Percentiles rank a stretch among this genome's conserved stretches.
phyloP scores from a whole-genome alignment of 2,329 filamentous ascomycete genomes.

The Metarhizium album region DNA sequence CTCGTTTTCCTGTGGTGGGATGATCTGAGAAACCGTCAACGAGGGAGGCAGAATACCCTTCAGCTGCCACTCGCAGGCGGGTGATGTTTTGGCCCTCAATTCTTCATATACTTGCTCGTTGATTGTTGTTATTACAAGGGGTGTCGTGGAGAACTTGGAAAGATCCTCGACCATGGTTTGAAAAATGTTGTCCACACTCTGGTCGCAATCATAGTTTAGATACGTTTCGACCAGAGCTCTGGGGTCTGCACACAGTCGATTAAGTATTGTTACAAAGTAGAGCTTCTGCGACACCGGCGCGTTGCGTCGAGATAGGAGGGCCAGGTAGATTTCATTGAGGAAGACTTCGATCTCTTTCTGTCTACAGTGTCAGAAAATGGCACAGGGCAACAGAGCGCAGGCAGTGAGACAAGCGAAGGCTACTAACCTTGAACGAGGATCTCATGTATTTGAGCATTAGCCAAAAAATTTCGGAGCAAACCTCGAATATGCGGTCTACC shows the following conservation, averaged over 20 bases:
- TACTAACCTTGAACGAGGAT: slow-evolving; percentile 73
- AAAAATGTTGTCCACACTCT: slow-evolving; percentile 93
- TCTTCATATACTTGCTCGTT: slow-evolving; percentile 87
- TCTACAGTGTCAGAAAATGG: slow-evolving; percentile 15
- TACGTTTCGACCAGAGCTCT: slow-evolving; percentile 89
- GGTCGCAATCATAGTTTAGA: slow-evolving; percentile 95
- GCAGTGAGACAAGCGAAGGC: background rate
- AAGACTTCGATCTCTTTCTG: slow-evolving; percentile 97
- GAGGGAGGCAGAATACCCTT: slow-evolving; percentile 78
- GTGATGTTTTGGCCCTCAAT: slow-evolving; percentile 49
- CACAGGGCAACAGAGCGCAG: background rate
- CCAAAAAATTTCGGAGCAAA: slow-evolving; percentile 97
- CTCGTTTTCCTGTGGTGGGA: slow-evolving; percentile 48
- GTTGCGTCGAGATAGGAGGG: slow-evolving; percentile 77
- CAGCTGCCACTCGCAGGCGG: slow-evolving; percentile 70
- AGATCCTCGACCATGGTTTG: slow-evolving; percentile 91
- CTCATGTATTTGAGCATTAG: slow-evolving; percentile 91
- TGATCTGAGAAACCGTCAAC: slow-evolving; percentile 68
- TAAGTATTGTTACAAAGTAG: slow-evolving; percentile 78
- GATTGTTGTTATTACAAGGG: slow-evolving; percentile 60
- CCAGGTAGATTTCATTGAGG: slow-evolving; percentile 91
- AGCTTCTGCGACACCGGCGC: slow-evolving; percentile 86
- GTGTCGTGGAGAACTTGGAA: slow-evolving; percentile 72
- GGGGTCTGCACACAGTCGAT: slow-evolving; percentile 74
- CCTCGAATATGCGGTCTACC: slow-evolving; percentile 84